phyloP scores from a whole-genome alignment of 345 rosid genomes.

The Citrus australasica region DNA sequence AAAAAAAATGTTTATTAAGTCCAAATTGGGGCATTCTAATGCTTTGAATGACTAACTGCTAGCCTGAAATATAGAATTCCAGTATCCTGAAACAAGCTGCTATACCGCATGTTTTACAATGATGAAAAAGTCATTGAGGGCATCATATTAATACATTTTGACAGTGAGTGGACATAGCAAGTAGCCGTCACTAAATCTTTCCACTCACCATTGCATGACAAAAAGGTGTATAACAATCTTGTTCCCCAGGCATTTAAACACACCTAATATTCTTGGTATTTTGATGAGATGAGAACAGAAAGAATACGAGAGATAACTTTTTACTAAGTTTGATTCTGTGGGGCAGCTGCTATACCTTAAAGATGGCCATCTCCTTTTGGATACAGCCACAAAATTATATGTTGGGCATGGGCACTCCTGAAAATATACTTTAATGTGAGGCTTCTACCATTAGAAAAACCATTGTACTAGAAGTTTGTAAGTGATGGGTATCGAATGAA shows the following conservation, averaged over 20 bases:
- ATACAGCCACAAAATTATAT: conserved; percentile 45
- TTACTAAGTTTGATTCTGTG: not conserved
- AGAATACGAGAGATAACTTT: not conserved
- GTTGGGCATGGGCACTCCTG: conserved; percentile 51
- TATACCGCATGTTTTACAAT: not conserved
- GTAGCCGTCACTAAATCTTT: too few species aligned
- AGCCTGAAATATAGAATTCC: not conserved
- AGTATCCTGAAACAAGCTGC: too few species aligned
- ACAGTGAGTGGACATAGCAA: not conserved
- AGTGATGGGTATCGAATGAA: conserved; percentile 32
- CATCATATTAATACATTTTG: not conserved
- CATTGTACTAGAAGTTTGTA: not conserved
- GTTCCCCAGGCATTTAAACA: not conserved
- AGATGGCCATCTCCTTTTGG: conserved; percentile 55
- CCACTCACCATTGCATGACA: too few species aligned
- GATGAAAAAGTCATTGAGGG: not conserved
- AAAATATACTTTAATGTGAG: conserved; percentile 15
- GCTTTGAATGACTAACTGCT: not conserved
- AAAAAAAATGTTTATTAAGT: not conserved
- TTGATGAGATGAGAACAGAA: not conserved
- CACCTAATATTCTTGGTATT: not conserved
- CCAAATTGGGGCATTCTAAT: not conserved
- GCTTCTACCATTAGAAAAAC: conserved; percentile 7
- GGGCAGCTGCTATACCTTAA: conserved; percentile 28
- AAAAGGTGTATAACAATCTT: not conserved